Evolutionary conservation across 495 filamentous ascomycete genomes (phyloP).

Genomic region (Aspergillus sclerotioniger): DNA sequence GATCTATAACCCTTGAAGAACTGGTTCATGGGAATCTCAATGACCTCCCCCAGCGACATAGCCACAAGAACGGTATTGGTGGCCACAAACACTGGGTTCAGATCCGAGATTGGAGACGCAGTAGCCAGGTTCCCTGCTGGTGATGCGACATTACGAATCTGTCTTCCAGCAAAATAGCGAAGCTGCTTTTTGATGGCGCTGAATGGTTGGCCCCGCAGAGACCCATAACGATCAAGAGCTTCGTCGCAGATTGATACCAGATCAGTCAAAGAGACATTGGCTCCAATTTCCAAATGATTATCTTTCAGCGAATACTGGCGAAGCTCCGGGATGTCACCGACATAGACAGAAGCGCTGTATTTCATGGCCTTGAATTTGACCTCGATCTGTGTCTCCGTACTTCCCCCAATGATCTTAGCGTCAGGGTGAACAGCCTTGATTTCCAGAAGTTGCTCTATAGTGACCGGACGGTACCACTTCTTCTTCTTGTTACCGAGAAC

Average conservation of each 20-base stretch:
- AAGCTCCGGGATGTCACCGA: slow-evolving; percentile 90
- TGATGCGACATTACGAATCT: slow-evolving; percentile 95
- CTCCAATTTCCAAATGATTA: slow-evolving; percentile 81
- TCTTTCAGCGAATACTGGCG: slow-evolving; percentile 75
- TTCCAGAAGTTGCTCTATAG: slow-evolving; percentile 79
- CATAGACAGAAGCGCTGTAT: slow-evolving; percentile 84
- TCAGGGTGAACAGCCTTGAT: slow-evolving; percentile 84
- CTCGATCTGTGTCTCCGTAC: slow-evolving; percentile 96
- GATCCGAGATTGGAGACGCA: slow-evolving; percentile 91
- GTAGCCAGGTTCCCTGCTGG: slow-evolving; percentile 95
- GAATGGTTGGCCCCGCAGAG: slow-evolving; percentile 62
- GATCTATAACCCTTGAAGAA: slow-evolving; percentile 92
- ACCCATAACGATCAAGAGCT: slow-evolving; percentile 78
- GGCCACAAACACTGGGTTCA: slow-evolving; percentile 93
- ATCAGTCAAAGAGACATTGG: slow-evolving; percentile 87
- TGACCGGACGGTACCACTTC: slow-evolving; percentile 89
- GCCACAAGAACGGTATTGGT: slow-evolving; percentile 78
- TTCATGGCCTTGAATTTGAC: slow-evolving; percentile 96
- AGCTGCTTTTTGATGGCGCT: slow-evolving; percentile 72
- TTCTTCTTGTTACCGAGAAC: slow-evolving; percentile 94
- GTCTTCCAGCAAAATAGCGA: slow-evolving; percentile 89
- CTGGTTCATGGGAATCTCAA: slow-evolving; percentile 81
- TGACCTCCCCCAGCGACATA: slow-evolving; percentile 66
- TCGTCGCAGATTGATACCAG: slow-evolving; percentile 59
- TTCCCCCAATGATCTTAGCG: slow-evolving; percentile 93